phyloP scores from a whole-genome alignment of 129 eudicot species.

The Glebionis coronaria region DNA sequence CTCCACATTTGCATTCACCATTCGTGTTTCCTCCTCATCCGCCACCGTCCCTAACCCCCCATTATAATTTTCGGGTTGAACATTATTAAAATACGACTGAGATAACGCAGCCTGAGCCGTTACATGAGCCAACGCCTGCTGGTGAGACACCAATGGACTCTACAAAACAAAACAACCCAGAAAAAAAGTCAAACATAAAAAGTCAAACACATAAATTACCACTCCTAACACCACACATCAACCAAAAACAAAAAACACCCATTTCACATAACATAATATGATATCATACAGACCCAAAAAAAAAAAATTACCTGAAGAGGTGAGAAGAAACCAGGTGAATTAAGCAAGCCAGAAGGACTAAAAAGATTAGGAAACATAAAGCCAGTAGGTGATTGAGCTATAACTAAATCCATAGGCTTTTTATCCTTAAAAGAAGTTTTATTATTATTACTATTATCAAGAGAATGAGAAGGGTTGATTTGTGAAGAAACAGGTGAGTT shows the following conservation, averaged over 20 bases:
- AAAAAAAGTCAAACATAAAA: neutral
- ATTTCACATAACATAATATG: neutral
- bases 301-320: constrained; percentile 63
- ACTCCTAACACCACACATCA: neutral
- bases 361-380: constrained; percentile 57
- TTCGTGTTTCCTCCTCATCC: constrained; percentile 26
- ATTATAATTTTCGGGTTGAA: constrained; percentile 35
- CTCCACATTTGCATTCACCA: constrained; percentile 30
- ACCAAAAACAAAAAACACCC: neutral
- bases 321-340: constrained; percentile 77
- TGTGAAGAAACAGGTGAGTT: constrained; percentile 52
- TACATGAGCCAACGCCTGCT: constrained; percentile 92
- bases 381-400: constrained; percentile 50
- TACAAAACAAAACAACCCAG: constrained; percentile 24
- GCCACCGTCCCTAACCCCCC: constrained; percentile 27
- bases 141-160: constrained; percentile 97
- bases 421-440: neutral
- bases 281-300: neutral
- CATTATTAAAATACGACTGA: constrained; percentile 46
- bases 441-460: too few relatives aligned
- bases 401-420: constrained; percentile 34
- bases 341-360: constrained; percentile 67
- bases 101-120: constrained; percentile 91
- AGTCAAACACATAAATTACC: neutral
- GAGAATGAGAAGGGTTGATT: constrained; percentile 18